Evolutionary conservation across 1,284 basidiomycete genomes (phyloP), one percentile per base, ranked within the genome.

Genomic region (Ceratobasidium sp.): DNA sequence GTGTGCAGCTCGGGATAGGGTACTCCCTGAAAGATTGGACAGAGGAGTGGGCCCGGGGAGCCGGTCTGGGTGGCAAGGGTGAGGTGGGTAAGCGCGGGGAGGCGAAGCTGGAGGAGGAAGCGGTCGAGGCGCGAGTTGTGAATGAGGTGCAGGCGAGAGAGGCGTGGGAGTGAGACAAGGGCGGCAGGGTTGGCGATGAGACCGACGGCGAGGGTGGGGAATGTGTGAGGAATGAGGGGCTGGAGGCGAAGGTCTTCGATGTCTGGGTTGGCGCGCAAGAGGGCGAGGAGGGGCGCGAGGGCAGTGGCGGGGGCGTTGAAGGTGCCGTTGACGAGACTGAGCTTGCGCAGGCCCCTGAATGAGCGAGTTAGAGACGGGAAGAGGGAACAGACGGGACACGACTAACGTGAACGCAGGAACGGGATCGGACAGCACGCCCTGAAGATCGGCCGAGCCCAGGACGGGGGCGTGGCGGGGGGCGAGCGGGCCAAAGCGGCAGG

Each of bases 101-200:
- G 64, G 12, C 40, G 51, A 5, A 69, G 51, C 23, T 56, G 51
- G 21, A 23, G 38, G 5, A 69, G 36, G 25, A 69, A 53, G 51
- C 64, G 51, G 23, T 69, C 64, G 51, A 69, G 51, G 23, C 64
- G 51, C 11, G 53, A 51, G 38, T 69, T 69, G 64, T 69, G 64
- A 2, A 53, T 69, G n/a, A 69, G 64, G 25, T 58, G 64, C 1
- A 69, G 64, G 11, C 53, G 64, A 9, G 23, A 25, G 51, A 69
- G 64, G 42, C 51, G 64, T 25, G 64, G 64, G 49, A 69, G 53
- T 16, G 64, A 58, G 38, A 69, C 40, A 30, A 42, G 51, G 14
- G 64, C 14, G 40, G 11, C 8, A 11, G 51, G 33, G 53, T 11
- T 53, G 16, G 28, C 18, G 51, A 42, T 53, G 25, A 21, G 48